Conservation (phyloP, 1,139 yeast genomes). For the Suhomyces terraborum region DNA sequence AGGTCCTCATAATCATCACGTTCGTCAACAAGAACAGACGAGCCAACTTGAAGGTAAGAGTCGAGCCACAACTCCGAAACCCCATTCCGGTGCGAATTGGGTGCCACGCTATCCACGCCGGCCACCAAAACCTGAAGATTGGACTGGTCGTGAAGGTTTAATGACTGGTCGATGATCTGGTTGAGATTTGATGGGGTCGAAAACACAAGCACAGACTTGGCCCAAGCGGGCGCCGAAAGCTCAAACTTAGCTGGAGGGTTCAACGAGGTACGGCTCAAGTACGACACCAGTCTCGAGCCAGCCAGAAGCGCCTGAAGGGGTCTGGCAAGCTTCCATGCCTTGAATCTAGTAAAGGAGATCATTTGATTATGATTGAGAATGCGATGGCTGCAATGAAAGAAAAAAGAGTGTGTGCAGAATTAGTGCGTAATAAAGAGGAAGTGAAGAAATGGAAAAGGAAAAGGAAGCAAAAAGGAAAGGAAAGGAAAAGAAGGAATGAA, state of each 20-base stretch:
- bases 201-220: slow-evolving; percentile 24
- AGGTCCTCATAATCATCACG: slow-evolving; percentile 26
- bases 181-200: slow-evolving; percentile 49
- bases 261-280: slow-evolving; percentile 13
- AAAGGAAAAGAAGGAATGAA: background rate
- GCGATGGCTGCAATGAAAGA: slow-evolving; percentile 6
- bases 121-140: slow-evolving; percentile 49
- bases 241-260: slow-evolving; percentile 17
- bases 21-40: slow-evolving; percentile 26
- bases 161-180: slow-evolving; percentile 34
- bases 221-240: slow-evolving; percentile 12
- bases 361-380: background rate
- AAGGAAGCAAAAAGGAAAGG: background rate
- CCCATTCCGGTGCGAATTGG: slow-evolving; percentile 42
- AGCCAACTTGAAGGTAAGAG: slow-evolving; percentile 26
- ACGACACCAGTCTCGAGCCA: background rate
- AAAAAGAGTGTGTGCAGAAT: no score
- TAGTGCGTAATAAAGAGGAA: background rate
- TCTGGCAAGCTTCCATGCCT: background rate
- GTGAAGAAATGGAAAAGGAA: background rate
- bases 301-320: background rate
- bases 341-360: background rate
- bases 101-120: slow-evolving; percentile 49
- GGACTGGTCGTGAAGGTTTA: slow-evolving; percentile 29
- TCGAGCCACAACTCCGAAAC: slow-evolving; percentile 53